Evolutionary conservation across 257 asterid species (phyloP), one percentile per base, ranked within the genome.

Genomic region (Jacaranda mimosifolia): DNA sequence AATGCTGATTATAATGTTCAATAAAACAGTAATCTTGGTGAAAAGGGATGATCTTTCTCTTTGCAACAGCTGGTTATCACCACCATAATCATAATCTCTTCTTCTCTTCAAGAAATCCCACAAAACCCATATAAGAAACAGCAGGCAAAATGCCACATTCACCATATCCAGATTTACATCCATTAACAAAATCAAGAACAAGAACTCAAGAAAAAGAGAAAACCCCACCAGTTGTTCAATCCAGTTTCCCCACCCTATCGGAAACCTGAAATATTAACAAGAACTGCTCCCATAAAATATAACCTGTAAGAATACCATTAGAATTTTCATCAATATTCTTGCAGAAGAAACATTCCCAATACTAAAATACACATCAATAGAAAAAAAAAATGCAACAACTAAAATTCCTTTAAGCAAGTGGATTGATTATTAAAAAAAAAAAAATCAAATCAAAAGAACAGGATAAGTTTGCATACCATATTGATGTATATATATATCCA

Each of bases 81-180:
- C 71, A 14, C 38, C 74, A 26, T 26, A 26, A 26, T 56, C 68
- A 26, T 63, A 8, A 7, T 55, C 83, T 65, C 84, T 77, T 77
- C 83, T 79, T 12, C 51, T 67, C 83, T 68, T 80, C 64, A 83
- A 77, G 49, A 70, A 9, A 26, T 87, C 91, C 70, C 81, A 70
- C 69, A 90, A 66, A 77, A 89, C 26, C 90, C 91, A 85, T 59
- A 82, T 4, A 68, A 85, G 57, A 75, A 94, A 85, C 74, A 84
- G 11, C 35, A 82, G n/a, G 72, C 83, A 81, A 80, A 91, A 94
- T 5, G 75, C 91, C 63, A 72, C 85, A 80, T 82, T 77, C 70
- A 84, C 80, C 55, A 81, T 59, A 82, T 80, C 87, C 83, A 89
- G 71, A 81, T 69, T 71, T 49, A 79, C 36, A 58, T 79, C 95